Evolutionary conservation across 129 eudicot species (phyloP).

Genomic region (Tagetes patula): DNA sequence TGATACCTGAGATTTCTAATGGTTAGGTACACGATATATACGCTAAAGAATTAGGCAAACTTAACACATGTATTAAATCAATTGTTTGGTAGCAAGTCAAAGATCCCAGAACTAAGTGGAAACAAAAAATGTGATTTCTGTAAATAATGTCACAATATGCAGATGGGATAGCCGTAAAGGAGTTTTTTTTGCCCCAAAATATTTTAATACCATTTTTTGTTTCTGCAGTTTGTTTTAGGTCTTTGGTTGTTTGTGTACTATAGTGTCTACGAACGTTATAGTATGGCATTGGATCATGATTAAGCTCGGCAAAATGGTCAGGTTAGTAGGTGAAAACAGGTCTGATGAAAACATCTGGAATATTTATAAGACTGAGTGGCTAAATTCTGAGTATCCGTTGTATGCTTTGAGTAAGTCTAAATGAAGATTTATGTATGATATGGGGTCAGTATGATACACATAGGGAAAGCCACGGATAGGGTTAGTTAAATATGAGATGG

Average conservation of each 20-base stretch:
- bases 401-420: no score
- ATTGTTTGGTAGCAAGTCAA: slow-evolving; percentile 32
- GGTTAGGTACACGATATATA: slow-evolving; percentile 15
- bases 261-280: neutral
- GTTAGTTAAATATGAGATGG: no score
- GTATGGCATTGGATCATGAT: neutral
- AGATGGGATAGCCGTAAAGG: slow-evolving; percentile 6
- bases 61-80: slow-evolving; percentile 20
- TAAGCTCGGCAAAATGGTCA: neutral
- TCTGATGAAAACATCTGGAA: no score
- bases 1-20: slow-evolving; percentile 19
- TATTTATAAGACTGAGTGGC: no score
- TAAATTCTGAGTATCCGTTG: no score
- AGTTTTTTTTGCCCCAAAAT: neutral
- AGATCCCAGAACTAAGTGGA: slow-evolving; percentile 13
- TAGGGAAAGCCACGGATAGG: no score
- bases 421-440: no score
- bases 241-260: neutral
- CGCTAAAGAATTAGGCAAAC: slow-evolving; percentile 29
- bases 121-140: slow-evolving; percentile 8
- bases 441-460: no score
- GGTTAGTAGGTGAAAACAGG: no score
- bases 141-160: slow-evolving; percentile 17
- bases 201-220: neutral
- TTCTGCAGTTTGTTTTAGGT: neutral